phyloP scores from a whole-genome alignment of 805 yeast species.

The Blastobotrys chiropterorum region DNA sequence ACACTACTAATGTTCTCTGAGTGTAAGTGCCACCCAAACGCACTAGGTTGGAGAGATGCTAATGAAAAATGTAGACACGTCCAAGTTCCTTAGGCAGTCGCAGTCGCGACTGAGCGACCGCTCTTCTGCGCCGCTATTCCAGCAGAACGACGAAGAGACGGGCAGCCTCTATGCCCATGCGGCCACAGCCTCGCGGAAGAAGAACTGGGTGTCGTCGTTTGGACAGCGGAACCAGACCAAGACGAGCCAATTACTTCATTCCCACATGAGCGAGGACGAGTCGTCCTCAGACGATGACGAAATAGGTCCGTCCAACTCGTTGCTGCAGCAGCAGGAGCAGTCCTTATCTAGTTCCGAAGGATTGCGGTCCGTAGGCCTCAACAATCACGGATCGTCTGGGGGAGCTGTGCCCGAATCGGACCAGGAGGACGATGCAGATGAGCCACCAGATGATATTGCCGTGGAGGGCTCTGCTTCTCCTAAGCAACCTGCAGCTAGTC shows the following conservation, averaged over 20 bases:
- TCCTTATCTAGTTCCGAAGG: not conserved
- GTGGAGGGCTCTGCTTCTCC: constrained; percentile 19
- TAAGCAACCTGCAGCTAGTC: not conserved
- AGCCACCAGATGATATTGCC: constrained; percentile 29
- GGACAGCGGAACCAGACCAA: not conserved
- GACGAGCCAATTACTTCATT: not conserved
- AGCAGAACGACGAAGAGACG: constrained; percentile 18
- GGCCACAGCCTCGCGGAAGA: not conserved
- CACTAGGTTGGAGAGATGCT: too few species aligned
- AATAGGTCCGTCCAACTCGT: not conserved
- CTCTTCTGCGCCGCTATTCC: constrained; percentile 26
- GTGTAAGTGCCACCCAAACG: constrained; percentile 14
- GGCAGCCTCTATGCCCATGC: constrained; percentile 4
- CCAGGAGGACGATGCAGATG: constrained; percentile 2
- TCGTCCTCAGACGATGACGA: constrained; percentile 10
- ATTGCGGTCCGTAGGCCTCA: not conserved
- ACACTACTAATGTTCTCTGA: constrained; percentile 22
- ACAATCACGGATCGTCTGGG: not conserved
- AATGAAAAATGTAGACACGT: constrained; percentile 25
- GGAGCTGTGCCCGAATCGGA: not conserved
- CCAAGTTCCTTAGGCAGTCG: constrained; percentile 31
- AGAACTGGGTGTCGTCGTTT: constrained; percentile 5
- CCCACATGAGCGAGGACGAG: constrained; percentile 1
- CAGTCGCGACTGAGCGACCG: constrained; percentile 23
- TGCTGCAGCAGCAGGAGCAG: not conserved